Evolutionary conservation across 768 basidiomycete genomes (phyloP).

Genomic region (Pleurotus ostreatus): DNA sequence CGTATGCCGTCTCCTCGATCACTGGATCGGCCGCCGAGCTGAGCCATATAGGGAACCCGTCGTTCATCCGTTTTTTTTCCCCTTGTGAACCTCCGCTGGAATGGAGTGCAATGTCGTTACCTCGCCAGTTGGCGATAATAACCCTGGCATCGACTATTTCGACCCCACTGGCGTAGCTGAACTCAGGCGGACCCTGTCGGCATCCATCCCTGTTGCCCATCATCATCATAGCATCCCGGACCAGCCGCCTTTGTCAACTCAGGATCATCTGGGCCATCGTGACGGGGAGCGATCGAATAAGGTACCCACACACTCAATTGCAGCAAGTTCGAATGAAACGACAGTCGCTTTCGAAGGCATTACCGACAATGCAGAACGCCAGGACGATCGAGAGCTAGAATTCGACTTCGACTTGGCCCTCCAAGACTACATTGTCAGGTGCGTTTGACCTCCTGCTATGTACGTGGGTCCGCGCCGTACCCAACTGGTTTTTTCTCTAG

Average conservation of each 20-base stretch:
- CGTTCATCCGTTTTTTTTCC: background rate
- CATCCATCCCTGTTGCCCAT: too few species aligned
- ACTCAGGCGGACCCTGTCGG: constrained; percentile 2
- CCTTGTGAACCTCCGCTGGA: background rate
- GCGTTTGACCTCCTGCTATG: background rate
- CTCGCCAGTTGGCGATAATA: background rate
- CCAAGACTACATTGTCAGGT: background rate
- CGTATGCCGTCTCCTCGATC: too few species aligned
- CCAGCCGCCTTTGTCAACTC: background rate
- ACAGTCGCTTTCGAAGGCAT: background rate
- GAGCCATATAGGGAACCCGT: background rate
- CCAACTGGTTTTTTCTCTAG: constrained; percentile 22
- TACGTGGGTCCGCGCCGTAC: background rate
- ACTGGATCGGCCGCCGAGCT: too few species aligned
- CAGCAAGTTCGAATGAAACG: background rate
- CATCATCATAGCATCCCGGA: background rate
- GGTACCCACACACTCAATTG: background rate
- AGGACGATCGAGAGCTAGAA: background rate
- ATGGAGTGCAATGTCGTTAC: constrained; percentile 4
- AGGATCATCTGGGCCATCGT: background rate
- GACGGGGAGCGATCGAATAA: background rate
- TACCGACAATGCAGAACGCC: background rate
- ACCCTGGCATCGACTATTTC: constrained; percentile 7
- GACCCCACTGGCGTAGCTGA: constrained; percentile 3
- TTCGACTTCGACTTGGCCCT: constrained; percentile 4